Evolutionary conservation across 345 rosid species (phyloP).

Genomic region (Aquilaria yunnanensis): DNA sequence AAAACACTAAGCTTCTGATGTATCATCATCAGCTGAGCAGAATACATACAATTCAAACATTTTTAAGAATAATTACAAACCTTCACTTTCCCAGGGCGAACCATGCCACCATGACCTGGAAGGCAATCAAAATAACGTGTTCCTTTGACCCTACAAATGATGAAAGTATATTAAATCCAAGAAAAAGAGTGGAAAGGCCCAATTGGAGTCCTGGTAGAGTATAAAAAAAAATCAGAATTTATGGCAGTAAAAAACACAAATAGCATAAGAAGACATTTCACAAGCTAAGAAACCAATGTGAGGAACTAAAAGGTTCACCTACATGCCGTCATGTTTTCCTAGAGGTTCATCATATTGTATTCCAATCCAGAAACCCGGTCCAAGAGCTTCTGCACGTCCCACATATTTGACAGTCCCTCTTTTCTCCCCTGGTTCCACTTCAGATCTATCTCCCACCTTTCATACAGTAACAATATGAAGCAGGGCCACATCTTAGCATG

Average conservation of each 20-base stretch:
- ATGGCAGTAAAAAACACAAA: not conserved
- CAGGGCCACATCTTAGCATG: not conserved
- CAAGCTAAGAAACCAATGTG: not conserved
- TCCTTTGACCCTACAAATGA: constrained; percentile 72
- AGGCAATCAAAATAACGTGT: constrained; percentile 67
- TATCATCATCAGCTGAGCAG: not conserved
- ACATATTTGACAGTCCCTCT: constrained; percentile 80
- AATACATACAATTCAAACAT: not conserved
- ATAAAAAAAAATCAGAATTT: not conserved
- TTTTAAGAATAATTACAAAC: constrained; percentile 26
- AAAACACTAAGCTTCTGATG: not conserved
- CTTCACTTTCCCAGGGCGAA: constrained; percentile 94
- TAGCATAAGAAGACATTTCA: not conserved
- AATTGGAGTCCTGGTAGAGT: not conserved
- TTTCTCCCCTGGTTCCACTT: constrained; percentile 89
- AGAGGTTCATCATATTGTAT: constrained; percentile 90
- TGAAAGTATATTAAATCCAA: not conserved
- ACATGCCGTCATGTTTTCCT: constrained; percentile 97
- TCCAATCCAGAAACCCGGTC: constrained; percentile 93
- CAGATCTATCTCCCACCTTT: constrained; percentile 86
- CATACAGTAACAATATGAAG: constrained; percentile 3
- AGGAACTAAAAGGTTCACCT: constrained; percentile 17
- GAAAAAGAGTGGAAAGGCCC: not conserved
- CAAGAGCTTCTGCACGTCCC: constrained; percentile 72
- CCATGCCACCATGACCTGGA: constrained; percentile 69